phyloP scores from a whole-genome alignment of 768 basidiomycete genomes.

The Tulasnella sp. region DNA sequence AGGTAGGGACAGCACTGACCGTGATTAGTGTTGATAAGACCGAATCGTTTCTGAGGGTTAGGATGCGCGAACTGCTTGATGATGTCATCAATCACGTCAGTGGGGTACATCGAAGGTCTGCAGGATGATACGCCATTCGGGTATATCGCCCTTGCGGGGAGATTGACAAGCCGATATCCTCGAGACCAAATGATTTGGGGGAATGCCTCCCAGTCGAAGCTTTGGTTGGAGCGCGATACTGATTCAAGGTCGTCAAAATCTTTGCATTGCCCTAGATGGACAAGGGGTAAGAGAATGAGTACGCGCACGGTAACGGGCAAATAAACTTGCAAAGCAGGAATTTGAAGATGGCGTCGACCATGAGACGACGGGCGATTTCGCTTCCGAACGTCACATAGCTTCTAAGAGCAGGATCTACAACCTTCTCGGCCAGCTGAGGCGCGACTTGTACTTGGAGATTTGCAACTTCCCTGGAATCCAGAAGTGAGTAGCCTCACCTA shows the following conservation, averaged over 20 bases:
- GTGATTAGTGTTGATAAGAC: not conserved
- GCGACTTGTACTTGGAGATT: not conserved
- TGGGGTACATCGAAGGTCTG: not conserved
- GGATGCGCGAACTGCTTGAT: conserved; percentile 5
- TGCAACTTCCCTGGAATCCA: not conserved
- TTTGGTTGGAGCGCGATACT: not conserved
- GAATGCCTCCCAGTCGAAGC: not conserved
- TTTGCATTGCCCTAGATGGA: not conserved
- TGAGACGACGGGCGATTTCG: not conserved
- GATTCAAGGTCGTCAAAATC: not conserved
- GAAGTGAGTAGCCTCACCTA: not conserved
- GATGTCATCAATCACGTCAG: not conserved
- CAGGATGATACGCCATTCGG: not conserved
- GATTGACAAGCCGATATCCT: not conserved
- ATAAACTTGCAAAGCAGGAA: not conserved
- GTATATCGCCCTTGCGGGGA: conserved; percentile 1
- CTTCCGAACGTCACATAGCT: not conserved
- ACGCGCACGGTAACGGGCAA: too few species aligned
- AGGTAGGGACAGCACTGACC: not conserved
- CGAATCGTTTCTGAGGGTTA: not conserved
- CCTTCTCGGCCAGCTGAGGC: not conserved
- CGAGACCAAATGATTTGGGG: not conserved
- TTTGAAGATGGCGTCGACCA: conserved; percentile 5
- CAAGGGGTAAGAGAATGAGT: not conserved
- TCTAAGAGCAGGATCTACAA: not conserved